These are phyloP conservation scores for Ustilago tritici DNA, from an alignment of 1,284 basidiomycete species.

Conservation along the genomic window DNA sequence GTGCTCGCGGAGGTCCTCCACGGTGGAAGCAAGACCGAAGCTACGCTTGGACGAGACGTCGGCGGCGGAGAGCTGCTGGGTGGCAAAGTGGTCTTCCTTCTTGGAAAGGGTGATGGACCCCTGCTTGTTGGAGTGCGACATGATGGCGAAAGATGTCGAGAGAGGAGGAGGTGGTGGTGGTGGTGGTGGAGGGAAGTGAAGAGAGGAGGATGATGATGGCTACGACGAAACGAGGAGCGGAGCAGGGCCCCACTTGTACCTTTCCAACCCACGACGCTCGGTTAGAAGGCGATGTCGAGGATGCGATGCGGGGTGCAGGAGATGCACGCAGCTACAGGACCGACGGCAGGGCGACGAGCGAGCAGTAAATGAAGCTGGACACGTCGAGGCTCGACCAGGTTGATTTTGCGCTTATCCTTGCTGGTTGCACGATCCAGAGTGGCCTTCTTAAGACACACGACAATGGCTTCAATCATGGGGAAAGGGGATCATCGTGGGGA, in stretches of 20 bases:
- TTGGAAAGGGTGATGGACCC: slow-evolving; percentile 41
- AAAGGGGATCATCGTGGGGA: slow-evolving; percentile 7
- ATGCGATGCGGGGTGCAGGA: slow-evolving; percentile 5
- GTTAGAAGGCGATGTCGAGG: background rate
- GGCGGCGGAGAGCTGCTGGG: slow-evolving; percentile 11
- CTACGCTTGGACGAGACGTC: slow-evolving; percentile 15
- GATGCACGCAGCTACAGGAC: background rate
- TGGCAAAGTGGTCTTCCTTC: slow-evolving; percentile 23
- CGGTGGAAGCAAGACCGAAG: slow-evolving; percentile 17
- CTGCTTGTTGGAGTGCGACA: slow-evolving; percentile 22
- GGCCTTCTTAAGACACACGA: background rate
- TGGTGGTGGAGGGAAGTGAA: too few relatives aligned
- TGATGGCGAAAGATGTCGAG: background rate
- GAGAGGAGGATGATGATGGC: background rate
- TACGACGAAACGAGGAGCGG: background rate
- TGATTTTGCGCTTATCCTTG: background rate
- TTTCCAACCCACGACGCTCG: background rate
- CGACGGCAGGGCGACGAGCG: background rate
- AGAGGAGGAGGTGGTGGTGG: background rate
- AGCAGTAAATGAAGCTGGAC: background rate
- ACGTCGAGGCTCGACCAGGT: slow-evolving; percentile 3
- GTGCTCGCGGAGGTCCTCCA: slow-evolving; percentile 34
- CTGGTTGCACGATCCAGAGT: background rate
- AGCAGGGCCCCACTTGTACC: slow-evolving; percentile 18
- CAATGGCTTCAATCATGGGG: background rate